A percentile compares a stretch with the other conserved stretches of the same genome.
These are phyloP conservation scores for Phytophthora palmivora DNA, from an alignment of 352 stramenopile genomes.

Conservation along the genomic window DNA sequence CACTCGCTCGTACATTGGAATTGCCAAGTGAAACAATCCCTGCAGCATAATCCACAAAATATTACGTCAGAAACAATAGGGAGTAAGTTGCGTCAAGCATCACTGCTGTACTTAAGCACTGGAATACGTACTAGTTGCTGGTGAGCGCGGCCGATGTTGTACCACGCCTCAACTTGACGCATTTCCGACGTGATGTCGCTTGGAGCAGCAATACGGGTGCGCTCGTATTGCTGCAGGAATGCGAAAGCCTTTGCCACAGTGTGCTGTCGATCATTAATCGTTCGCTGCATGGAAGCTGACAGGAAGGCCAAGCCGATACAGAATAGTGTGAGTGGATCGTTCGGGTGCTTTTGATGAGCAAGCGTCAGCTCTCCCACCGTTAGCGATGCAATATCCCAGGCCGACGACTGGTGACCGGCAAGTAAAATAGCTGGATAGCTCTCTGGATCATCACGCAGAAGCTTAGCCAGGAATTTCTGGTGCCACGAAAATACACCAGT, in stretches of 20 bases:
- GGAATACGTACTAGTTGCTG: constrained; percentile 80
- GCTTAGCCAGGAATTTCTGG: constrained; percentile 87
- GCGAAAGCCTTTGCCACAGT: constrained; percentile 88
- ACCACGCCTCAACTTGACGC: constrained; percentile 81
- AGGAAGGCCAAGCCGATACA: constrained; percentile 88
- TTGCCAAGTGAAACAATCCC: constrained; percentile 87
- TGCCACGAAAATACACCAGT: constrained; percentile 89
- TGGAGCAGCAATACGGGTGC: constrained; percentile 48
- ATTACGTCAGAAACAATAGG: constrained; percentile 4
- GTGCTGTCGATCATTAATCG: constrained; percentile 86
- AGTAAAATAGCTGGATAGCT: constrained; percentile 85
- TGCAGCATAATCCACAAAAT: constrained; percentile 31
- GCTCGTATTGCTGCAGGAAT: constrained; percentile 86
- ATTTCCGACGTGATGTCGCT: constrained; percentile 71
- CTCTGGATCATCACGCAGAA: constrained; percentile 76
- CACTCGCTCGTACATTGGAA: constrained; percentile 89
- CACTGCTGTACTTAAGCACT: neutral
- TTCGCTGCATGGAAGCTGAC: constrained; percentile 86
- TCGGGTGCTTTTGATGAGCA: constrained; percentile 79
- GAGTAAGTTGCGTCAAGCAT: neutral
- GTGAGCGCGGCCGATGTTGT: constrained; percentile 87
- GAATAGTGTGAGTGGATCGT: constrained; percentile 80
- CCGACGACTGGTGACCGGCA: constrained; percentile 82
- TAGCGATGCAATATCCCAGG: constrained; percentile 86
- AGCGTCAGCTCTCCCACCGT: constrained; percentile 87